Evolutionary conservation across 2,329 filamentous ascomycete species (phyloP), one percentile per base, ranked within the genome.

Genomic region (Aureobasidium mangrovei): DNA sequence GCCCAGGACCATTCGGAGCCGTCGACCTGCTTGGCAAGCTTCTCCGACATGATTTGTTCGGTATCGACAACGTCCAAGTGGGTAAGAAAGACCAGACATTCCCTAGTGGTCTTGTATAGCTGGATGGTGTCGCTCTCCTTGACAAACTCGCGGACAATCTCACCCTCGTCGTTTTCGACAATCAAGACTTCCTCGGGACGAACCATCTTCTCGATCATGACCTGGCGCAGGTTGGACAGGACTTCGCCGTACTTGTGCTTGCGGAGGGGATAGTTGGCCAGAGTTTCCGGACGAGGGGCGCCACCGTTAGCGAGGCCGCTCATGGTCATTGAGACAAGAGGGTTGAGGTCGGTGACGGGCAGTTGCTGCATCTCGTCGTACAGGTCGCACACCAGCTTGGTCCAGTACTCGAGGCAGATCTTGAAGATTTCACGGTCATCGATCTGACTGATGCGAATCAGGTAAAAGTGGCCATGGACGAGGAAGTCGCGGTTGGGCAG

Each of bases 121-220:
- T 98, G 93, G 42, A 98, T 96, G 0, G 93, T 98, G 70, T 98
- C 93, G 63, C 91, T 95, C 74, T 98, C 93, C 76, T 98, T 98
- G 68, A 98, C 93, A 61, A 98, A 98, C 67, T 98, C 93, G 63
- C 93, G 88, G 31, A 98, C 93, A 63, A 98, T 98, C 69, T 98
- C 93, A 59, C 94, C 93, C 72, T 98, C 93, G 59, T 98, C 93
- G 69, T 98, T 98, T 72, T 98, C 93, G n/a, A 98, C 93, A 65
- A 98, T 94, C 62, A 98, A 72, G 7, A 98, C 94, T 73, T 98
- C 94, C 72, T 98, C 93, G 0, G 93, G 93, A 41, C 91, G 83
- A 32, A 98, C 93, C 93, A 98, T 98, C 78, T 96, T 96, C 75
- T 98, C 93, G 59, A 98, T 97, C 93, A 98, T 98, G 60, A 98